Percentiles rank a stretch among this genome's conserved stretches.
phyloP scores from a whole-genome alignment of 306 rosid species.

The Ziziphus jujuba region DNA sequence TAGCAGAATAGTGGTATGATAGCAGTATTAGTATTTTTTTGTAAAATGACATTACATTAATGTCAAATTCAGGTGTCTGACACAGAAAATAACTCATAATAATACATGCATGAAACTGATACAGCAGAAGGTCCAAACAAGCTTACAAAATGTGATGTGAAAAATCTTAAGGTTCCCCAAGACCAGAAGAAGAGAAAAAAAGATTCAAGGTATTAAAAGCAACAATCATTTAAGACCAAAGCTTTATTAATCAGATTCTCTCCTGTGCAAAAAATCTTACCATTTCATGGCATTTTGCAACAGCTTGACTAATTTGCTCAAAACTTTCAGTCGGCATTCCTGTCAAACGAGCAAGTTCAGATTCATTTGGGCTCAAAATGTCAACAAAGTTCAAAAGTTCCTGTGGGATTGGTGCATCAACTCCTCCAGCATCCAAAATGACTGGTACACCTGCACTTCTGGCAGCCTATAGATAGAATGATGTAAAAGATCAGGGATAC shows the following conservation, averaged over 20 bases:
- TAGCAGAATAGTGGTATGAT: no score
- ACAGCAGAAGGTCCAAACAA: not conserved
- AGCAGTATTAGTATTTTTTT: no score
- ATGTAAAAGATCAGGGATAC: slow-evolving; percentile 10
- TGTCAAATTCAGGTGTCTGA: no score
- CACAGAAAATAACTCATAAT: no score
- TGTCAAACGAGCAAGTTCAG: slow-evolving; percentile 75
- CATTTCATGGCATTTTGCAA: slow-evolving; percentile 65
- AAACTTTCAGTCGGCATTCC: slow-evolving; percentile 68
- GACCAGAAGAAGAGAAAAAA: not conserved
- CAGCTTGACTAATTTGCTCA: slow-evolving; percentile 65
- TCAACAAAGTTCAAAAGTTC: slow-evolving; percentile 65
- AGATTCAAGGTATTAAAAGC: not conserved
- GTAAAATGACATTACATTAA: no score
- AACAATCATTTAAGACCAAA: not conserved
- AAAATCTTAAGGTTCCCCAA: not conserved
- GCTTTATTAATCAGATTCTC: not conserved
- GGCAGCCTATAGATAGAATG: slow-evolving; percentile 62
- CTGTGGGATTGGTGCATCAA: slow-evolving; percentile 66
- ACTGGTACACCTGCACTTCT: slow-evolving; percentile 76
- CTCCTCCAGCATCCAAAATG: slow-evolving; percentile 85
- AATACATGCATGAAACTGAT: not conserved
- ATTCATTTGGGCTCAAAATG: slow-evolving; percentile 90
- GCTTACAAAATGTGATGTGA: not conserved
- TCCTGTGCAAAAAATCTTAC: slow-evolving; percentile 43